Base-by-base conservation (phyloP, 2,329 filamentous ascomycete genomes). In the Penicillium digitatum region DNA sequence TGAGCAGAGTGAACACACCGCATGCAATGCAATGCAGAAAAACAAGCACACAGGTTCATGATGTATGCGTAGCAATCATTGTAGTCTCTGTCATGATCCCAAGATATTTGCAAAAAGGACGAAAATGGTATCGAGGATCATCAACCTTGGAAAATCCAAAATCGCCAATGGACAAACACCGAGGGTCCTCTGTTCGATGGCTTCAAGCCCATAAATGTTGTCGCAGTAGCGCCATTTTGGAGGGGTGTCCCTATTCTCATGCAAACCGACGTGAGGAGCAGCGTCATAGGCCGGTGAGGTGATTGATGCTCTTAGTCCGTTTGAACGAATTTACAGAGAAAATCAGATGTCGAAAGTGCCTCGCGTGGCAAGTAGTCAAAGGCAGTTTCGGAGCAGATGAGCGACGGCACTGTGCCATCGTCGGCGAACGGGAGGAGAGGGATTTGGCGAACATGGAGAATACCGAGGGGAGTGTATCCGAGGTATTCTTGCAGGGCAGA, bases 401-500 rank as follows among this genome's bases (percentile, higher is more conserved):
- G 54, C 58, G 56, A 62, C 54, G 40, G 48, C 53, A 53, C 53
- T 58, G 50, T 49, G 48, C 55, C 57, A 58, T 56, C 48, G 53
- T 42, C 55, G 50, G 54, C 60, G 44, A 60, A 56, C 50, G 58
- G 24, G 49, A 63, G 62, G 38, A 48, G 32, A 53, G 38, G 44
- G 26, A 29, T 48, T 49, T 55, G 62, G 61, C 60, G 61, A 62
- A 62, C 59, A 55, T 57, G 56, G 56, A 61, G 54, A 59, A 62
- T 56, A 59, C 60, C 56, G 61, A 56, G 46, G 57, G 53, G 48
- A 54, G 47, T 48, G 57, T 56, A 56, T 60, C 61, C 61, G 59
- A 59, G 56, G 55, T 56, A 60, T 62, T 66, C 67, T 64, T 62
- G 63, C 63, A 68, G 63, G 67, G 64, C 56, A 66, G 61, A 69